A percentile compares a stretch with the other conserved stretches of the same genome.
These are phyloP conservation scores for Candida fluviatilis DNA, from an alignment of 805 yeast genomes.

Conservation along the genomic window DNA sequence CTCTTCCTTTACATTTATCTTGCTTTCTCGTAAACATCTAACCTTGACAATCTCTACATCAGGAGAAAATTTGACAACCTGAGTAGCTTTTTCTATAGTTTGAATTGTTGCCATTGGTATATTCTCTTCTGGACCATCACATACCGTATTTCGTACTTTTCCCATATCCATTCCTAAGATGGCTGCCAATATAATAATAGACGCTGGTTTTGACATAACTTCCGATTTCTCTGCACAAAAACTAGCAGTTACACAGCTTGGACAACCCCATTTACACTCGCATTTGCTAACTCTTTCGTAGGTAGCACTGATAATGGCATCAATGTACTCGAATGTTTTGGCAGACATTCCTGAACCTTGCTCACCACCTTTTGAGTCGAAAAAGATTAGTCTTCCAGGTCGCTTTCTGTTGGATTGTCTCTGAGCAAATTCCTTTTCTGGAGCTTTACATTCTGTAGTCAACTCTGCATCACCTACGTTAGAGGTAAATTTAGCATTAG, in stretches of 20 bases:
- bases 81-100: conserved; percentile 55
- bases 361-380: conserved; percentile 79
- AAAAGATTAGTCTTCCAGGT: conserved; percentile 83
- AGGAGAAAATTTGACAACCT: conserved; percentile 55
- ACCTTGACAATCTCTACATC: conserved; percentile 43
- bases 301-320: conserved; percentile 59
- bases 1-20: neutral
- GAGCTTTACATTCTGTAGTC: conserved; percentile 93
- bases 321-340: conserved; percentile 76
- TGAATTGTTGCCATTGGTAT: conserved; percentile 69
- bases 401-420: conserved; percentile 67
- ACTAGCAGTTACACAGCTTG: conserved; percentile 80
- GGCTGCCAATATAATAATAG: conserved; percentile 60
- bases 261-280: conserved; percentile 73
- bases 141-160: conserved; percentile 39
- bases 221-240: conserved; percentile 76
- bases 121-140: conserved; percentile 72
- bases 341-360: conserved; percentile 76
- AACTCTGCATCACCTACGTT: conserved; percentile 52
- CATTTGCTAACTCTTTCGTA: conserved; percentile 59
- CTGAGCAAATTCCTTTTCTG: conserved; percentile 89
- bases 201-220: conserved; percentile 86
- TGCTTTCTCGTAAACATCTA: conserved; percentile 8
- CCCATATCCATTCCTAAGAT: conserved; percentile 55
- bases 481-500: conserved; percentile 26